These are phyloP conservation scores for Tetrahymena elliotti DNA, from an alignment of 73 alveolate species.

Conservation along the genomic window DNA sequence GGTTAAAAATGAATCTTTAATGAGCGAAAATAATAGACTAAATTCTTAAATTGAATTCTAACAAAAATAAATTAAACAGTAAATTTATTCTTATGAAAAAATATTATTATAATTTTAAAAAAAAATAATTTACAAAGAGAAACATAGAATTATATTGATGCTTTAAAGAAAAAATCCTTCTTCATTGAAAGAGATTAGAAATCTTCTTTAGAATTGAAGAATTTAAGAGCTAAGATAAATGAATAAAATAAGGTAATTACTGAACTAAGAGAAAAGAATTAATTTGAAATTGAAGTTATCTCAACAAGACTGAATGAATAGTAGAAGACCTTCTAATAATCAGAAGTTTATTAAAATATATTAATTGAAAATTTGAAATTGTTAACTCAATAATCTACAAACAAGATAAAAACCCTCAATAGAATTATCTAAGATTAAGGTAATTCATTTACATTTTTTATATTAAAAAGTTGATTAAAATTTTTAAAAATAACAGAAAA, in stretches of 20 bases:
- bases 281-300: background rate
- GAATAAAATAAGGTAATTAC: background rate
- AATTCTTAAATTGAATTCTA: background rate
- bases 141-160: background rate
- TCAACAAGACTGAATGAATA: background rate
- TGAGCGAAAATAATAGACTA: background rate
- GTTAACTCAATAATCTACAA: background rate
- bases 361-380: background rate
- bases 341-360: background rate
- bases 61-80: background rate
- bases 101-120: background rate
- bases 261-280: background rate
- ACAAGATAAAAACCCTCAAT: background rate
- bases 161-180: background rate
- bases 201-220: background rate
- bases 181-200: background rate
- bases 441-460: background rate
- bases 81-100: background rate
- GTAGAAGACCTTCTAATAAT: background rate
- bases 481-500: background rate
- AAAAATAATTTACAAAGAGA: background rate
- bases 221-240: background rate
- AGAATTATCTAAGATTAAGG: background rate
- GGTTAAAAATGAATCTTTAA: background rate
- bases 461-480: background rate